A percentile compares a stretch with the other conserved stretches of the same genome.
Evolutionary conservation across 768 basidiomycete species (phyloP).

Genomic region (Lactifluus pinguis): DNA sequence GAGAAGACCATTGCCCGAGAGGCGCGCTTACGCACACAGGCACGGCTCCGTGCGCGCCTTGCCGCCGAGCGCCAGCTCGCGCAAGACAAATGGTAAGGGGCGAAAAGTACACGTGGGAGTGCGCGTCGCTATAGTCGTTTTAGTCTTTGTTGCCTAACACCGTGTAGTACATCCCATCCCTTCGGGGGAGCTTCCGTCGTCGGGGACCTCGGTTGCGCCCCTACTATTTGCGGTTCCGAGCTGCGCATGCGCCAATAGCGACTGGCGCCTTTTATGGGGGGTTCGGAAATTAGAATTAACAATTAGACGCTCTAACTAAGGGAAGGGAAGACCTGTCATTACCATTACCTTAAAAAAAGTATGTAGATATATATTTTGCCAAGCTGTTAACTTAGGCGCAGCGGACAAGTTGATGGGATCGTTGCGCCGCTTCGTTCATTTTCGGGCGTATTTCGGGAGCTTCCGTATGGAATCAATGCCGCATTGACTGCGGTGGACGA

Average conservation of each 20-base stretch:
- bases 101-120: background rate
- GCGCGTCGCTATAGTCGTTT: background rate
- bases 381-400: background rate
- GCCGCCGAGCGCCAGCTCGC: slow-evolving; percentile 4
- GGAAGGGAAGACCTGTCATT: background rate
- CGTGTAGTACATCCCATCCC: background rate
- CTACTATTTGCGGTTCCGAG: too few species aligned
- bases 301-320: background rate
- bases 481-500: background rate
- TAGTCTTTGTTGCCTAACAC: background rate
- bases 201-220: background rate
- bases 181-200: too few species aligned
- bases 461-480: background rate
- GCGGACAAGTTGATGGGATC: background rate
- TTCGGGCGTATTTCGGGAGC: background rate
- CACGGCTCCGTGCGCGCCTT: slow-evolving; percentile 11
- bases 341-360: background rate
- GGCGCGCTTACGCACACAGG: slow-evolving; percentile 16
- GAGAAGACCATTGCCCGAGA: slow-evolving; percentile 31
- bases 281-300: background rate
- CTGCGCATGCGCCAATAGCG: background rate
- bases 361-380: background rate
- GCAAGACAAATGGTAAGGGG: background rate
- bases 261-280: background rate
- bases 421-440: background rate